Conservation (phyloP, 1,284 basidiomycete species). For the Inonotus hispidus region DNA sequence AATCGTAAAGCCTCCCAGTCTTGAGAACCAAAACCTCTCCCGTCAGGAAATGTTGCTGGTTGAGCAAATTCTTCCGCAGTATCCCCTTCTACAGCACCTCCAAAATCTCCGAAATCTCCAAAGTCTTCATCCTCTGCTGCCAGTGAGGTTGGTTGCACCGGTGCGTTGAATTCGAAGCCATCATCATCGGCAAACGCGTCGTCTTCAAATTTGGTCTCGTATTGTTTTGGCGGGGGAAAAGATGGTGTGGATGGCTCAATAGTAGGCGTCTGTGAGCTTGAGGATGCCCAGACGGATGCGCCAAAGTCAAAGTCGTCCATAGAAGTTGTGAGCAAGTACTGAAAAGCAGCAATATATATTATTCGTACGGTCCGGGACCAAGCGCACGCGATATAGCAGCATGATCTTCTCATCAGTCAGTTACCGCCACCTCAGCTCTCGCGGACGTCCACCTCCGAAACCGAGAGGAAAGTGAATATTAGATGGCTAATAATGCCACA, state of each 20-base stretch:
- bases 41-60: constrained; percentile 37
- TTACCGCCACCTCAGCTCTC: neutral
- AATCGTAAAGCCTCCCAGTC: constrained; percentile 60
- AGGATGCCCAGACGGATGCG: constrained; percentile 63
- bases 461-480: neutral
- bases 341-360: neutral
- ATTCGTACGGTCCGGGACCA: too few species aligned
- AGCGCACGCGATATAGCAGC: neutral
- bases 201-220: constrained; percentile 30
- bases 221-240: constrained; percentile 24
- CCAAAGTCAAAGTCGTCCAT: constrained; percentile 71
- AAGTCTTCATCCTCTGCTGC: constrained; percentile 63
- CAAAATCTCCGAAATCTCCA: constrained; percentile 85
- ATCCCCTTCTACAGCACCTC: constrained; percentile 48
- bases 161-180: constrained; percentile 59
- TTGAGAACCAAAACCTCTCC: constrained; percentile 21
- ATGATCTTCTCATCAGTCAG: neutral
- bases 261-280: constrained; percentile 30
- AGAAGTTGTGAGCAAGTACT: constrained; percentile 2
- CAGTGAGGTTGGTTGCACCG: constrained; percentile 38
- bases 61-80: constrained; percentile 34
- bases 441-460: neutral
- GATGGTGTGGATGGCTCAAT: constrained; percentile 13
- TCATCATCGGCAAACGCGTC: constrained; percentile 59
- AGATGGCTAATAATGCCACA: neutral